These are phyloP conservation scores for Acanthamoeba sp. DNA, from an alignment of 208 protist species.

Conservation along the genomic window DNA sequence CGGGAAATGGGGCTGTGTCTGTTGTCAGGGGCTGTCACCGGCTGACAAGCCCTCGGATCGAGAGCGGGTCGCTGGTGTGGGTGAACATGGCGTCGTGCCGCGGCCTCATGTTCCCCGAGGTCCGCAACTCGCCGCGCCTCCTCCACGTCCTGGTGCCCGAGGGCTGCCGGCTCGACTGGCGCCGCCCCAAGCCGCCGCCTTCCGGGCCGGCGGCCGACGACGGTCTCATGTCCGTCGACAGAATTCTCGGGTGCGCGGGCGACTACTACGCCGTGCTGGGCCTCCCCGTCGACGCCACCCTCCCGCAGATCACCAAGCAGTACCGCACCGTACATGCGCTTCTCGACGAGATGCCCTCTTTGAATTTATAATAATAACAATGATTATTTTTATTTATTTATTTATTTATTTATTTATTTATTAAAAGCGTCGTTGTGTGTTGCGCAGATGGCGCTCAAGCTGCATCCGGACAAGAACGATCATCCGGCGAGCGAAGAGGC, in stretches of 20 bases:
- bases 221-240: background rate
- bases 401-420: no score
- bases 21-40: background rate
- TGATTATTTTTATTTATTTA: no score
- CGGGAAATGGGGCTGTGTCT: background rate
- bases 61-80: constrained; percentile 2
- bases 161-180: background rate
- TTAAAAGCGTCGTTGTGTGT: background rate
- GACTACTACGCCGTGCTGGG: constrained; percentile 36
- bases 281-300: background rate
- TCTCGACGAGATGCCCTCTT: background rate
- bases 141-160: background rate
- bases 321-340: background rate
- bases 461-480: constrained; percentile 35
- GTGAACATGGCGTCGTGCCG: background rate
- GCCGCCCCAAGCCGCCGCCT: background rate
- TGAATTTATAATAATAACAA: background rate
- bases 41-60: constrained; percentile 12
- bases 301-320: constrained; percentile 26
- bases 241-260: background rate
- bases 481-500: constrained; percentile 10
- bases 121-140: constrained; percentile 1
- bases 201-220: background rate
- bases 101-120: constrained; percentile 52
- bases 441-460: constrained; percentile 35